Conservation (phyloP, 192 early-diverging fungal species). For the Coemansia sp. region DNA sequence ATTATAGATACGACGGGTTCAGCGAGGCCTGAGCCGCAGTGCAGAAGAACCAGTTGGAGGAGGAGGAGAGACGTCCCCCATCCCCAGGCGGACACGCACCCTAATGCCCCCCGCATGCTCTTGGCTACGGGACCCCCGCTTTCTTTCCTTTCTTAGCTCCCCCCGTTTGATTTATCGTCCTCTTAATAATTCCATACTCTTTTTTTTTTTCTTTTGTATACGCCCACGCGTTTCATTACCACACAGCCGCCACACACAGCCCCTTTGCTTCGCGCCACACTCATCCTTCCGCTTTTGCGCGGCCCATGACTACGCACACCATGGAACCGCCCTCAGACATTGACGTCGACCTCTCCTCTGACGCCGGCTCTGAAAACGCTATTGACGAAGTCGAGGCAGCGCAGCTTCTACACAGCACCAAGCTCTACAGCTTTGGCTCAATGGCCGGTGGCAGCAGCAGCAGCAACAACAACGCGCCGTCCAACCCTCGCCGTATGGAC, state of each 20-base stretch:
- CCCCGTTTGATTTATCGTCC: not conserved
- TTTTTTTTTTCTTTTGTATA: conserved; percentile 6
- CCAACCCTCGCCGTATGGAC: conserved; percentile 50
- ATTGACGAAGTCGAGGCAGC: conserved; percentile 43
- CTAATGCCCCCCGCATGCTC: conserved; percentile 5
- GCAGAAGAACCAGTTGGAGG: conserved; percentile 23
- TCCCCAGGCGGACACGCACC: conserved; percentile 9
- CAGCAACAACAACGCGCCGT: not conserved
- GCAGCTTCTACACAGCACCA: conserved; percentile 33
- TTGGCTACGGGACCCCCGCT: conserved; percentile 12
- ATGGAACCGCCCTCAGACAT: conserved; percentile 56
- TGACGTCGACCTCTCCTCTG: conserved; percentile 56
- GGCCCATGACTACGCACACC: conserved; percentile 52
- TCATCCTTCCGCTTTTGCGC: conserved; percentile 6
- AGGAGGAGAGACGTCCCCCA: conserved; percentile 5
- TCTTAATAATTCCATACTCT: conserved; percentile 11
- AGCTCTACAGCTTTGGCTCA: conserved; percentile 38
- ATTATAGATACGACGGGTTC: conserved; percentile 28
- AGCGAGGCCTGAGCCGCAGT: conserved; percentile 4
- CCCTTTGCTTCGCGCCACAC: conserved; percentile 7
- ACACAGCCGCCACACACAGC: conserved; percentile 36
- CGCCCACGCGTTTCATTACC: conserved; percentile 35
- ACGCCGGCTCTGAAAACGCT: conserved; percentile 34
- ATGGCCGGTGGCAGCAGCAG: conserved; percentile 6
- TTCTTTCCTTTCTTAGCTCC: conserved; percentile 10